A percentile compares a stretch with the other conserved stretches of the same genome.
Evolutionary conservation across 768 basidiomycete species (phyloP).

Genomic region (Sistotremastrum suecicum): DNA sequence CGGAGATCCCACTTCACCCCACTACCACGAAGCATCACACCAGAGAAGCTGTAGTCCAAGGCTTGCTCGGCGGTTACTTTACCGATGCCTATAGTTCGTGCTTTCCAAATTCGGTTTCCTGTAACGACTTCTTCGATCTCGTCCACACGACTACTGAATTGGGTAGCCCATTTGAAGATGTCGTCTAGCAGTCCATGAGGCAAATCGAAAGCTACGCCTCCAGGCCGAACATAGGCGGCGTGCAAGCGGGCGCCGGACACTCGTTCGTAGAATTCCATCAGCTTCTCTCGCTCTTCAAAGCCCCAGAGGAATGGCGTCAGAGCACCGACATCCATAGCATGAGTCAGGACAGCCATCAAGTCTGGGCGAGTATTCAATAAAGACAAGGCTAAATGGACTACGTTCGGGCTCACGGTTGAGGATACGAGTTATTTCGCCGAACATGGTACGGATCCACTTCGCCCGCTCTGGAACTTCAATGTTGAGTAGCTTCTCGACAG

Average conservation of each 20-base stretch:
- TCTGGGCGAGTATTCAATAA: constrained; percentile 29
- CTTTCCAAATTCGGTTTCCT: constrained; percentile 97
- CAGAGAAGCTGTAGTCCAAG: constrained; percentile 83
- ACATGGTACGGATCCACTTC: constrained; percentile 95
- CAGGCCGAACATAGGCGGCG: constrained; percentile 94
- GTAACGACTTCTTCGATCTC: constrained; percentile 98
- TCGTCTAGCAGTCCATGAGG: constrained; percentile 98
- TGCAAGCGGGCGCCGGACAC: constrained; percentile 97
- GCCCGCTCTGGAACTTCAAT: constrained; percentile 94
- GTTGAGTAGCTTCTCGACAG: constrained; percentile 96
- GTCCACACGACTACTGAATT: constrained; percentile 80
- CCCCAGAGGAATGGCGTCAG: constrained; percentile 99
- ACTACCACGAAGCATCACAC: constrained; percentile 92
- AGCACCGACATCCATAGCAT: constrained; percentile 95
- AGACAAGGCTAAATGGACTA: neutral
- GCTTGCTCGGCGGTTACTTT: constrained; percentile 87
- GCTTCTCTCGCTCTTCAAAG: constrained; percentile 98
- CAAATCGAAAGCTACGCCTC: constrained; percentile 94
- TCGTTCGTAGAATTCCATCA: constrained; percentile 99
- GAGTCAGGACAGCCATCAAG: constrained; percentile 92
- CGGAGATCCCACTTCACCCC: constrained; percentile 92
- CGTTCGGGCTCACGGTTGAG: constrained; percentile 59
- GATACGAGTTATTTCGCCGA: constrained; percentile 92
- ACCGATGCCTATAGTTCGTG: constrained; percentile 82
- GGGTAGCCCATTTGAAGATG: constrained; percentile 96